Conservation (phyloP, 139 green algal genomes). For the Gonium pectorale region DNA sequence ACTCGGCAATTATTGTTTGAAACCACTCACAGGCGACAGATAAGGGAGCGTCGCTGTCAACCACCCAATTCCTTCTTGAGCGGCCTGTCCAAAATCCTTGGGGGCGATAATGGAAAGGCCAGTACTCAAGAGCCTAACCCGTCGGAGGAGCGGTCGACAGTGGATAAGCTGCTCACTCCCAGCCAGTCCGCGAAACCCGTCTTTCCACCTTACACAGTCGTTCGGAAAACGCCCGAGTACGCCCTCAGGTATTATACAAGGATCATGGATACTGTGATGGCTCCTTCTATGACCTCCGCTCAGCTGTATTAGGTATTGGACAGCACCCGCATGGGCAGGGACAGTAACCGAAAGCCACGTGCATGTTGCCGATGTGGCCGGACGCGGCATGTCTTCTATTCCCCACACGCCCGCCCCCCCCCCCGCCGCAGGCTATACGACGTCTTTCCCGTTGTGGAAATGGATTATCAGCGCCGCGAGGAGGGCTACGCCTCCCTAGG, state of each 20-base stretch:
- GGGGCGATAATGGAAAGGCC: background rate
- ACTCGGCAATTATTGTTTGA: too few species aligned
- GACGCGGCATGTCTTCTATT: too few species aligned
- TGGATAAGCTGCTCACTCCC: background rate
- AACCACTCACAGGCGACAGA: too few species aligned
- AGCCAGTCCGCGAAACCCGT: background rate
- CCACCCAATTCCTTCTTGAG: conserved; percentile 4
- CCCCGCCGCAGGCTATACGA: conserved; percentile 57
- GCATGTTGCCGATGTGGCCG: too few species aligned
- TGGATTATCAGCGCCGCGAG: conserved; percentile 66
- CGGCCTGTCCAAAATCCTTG: background rate
- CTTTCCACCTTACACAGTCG: conserved; percentile 11
- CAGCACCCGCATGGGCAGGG: too few species aligned
- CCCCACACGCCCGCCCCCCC: too few species aligned
- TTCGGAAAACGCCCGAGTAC: conserved; percentile 6
- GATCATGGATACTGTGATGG: too few species aligned
- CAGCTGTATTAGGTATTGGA: too few species aligned
- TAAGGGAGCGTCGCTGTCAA: too few species aligned
- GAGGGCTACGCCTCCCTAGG: conserved; percentile 73
- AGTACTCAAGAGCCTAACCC: background rate
- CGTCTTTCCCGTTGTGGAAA: conserved; percentile 66
- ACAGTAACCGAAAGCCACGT: too few species aligned
- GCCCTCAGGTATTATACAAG: background rate
- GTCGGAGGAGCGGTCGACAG: background rate
- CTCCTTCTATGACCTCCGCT: too few species aligned